phyloP scores from a whole-genome alignment of 805 yeast species.

The Diddensiella caesifluorescens region DNA sequence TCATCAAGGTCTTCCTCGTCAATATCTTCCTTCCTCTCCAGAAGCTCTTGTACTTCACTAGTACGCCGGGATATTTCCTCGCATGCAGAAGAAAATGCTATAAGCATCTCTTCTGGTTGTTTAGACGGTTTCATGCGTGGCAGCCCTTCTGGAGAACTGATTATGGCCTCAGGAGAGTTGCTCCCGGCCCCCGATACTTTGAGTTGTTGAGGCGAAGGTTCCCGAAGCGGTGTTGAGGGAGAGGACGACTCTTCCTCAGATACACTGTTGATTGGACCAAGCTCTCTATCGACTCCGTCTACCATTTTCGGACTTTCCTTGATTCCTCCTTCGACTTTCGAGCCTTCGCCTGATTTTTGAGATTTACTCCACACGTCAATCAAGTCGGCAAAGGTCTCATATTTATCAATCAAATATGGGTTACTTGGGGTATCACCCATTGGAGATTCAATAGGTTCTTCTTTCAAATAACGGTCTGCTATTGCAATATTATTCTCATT shows the following conservation, averaged over 20 bases:
- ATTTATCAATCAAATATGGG: slow-evolving; percentile 35
- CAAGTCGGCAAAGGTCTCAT: slow-evolving; percentile 28
- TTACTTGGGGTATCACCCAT: slow-evolving; percentile 29
- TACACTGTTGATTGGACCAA: neutral
- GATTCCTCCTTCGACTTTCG: slow-evolving; percentile 4
- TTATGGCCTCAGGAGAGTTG: too few relatives aligned
- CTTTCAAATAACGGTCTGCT: slow-evolving; percentile 22
- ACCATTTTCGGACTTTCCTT: too few relatives aligned
- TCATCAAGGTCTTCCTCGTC: slow-evolving; percentile 6
- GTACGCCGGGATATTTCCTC: too few relatives aligned
- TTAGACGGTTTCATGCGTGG: too few relatives aligned
- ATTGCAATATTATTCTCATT: neutral
- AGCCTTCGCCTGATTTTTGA: neutral
- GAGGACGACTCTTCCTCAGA: neutral
- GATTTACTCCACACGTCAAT: slow-evolving; percentile 26
- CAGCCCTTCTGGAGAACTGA: too few relatives aligned
- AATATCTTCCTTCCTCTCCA: slow-evolving; percentile 7
- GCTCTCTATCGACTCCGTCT: neutral
- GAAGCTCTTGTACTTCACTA: slow-evolving; percentile 1
- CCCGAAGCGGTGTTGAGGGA: neutral
- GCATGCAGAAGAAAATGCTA: too few relatives aligned
- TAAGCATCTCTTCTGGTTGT: too few relatives aligned
- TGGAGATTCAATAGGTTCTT: slow-evolving; percentile 21
- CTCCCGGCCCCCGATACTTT: too few relatives aligned
- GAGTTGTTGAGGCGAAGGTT: neutral